Base-by-base conservation (phyloP, 2,329 filamentous ascomycete species). In the Pyricularia sp. region DNA sequence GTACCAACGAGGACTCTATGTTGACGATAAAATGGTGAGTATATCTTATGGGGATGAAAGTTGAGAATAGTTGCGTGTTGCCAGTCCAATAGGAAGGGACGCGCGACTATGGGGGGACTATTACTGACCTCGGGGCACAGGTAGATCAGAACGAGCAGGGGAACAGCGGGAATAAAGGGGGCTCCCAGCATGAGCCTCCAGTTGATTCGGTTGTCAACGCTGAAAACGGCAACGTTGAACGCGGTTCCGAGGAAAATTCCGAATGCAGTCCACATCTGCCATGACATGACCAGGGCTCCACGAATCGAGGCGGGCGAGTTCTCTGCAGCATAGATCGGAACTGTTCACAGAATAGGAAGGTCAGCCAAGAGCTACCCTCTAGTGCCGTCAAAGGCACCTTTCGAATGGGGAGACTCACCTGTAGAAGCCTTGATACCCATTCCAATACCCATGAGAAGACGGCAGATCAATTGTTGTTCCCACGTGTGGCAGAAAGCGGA, bases 211-310 rank as follows among this genome's bases (percentile, higher is more conserved):
- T 72, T 65, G 28, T 64, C 66, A 28, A 69, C 64, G 69, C 77
- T 67, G 69, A 74, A 79, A 9, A 92, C 78, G 3, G 83, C 82
- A 0, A 84, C 82, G 58, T 90, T 85, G 71, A 90, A 87, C 1
- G 88, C 87, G 1, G 88, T 89, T 0, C 86, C 88, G 2, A 91
- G 72, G 65, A 80, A 75, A 71, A 83, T 83, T 65, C 81, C 79
- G 68, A 79, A 90, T 25, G 69, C 59, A 6, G 63, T 66, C 61
- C 59, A 73, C 73, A 73, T 71, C 74, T 76, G 90, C 91, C 92
- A 94, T 71, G 88, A 89, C 91, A 94, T 94, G 71, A 94, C 91
- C 23, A 95, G 82, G 9, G 90, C 91, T 71, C 91, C 90, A 75
- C 91, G 86, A 68, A 93, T 89, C 1, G 82, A 77, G 1, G 90